A percentile compares a stretch with the other conserved stretches of the same genome.
phyloP scores from a whole-genome alignment of 768 basidiomycete species.

The Phlegmacium glaucopus region DNA sequence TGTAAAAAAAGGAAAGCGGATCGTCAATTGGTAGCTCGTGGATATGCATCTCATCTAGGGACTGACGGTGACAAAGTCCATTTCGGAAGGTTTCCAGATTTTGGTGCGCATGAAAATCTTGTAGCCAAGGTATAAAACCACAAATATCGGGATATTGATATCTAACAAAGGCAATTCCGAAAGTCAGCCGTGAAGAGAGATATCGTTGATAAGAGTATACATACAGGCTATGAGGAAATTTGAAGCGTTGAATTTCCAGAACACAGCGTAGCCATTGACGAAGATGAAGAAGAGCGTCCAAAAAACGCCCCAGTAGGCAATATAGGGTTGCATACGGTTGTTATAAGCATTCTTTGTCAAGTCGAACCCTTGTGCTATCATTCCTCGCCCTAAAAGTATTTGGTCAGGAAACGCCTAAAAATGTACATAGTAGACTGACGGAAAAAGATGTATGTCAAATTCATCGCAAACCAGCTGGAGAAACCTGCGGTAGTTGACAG shows the following conservation, averaged over 20 bases:
- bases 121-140: slow-evolving; percentile 33
- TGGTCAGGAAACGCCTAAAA: background rate
- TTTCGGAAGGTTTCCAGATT: slow-evolving; percentile 50
- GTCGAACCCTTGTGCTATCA: slow-evolving; percentile 62
- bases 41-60: background rate
- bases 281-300: slow-evolving; percentile 62
- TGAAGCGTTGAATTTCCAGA: slow-evolving; percentile 57
- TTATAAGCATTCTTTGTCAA: slow-evolving; percentile 60
- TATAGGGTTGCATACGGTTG: slow-evolving; percentile 59
- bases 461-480: slow-evolving; percentile 64
- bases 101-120: slow-evolving; percentile 34
- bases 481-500: slow-evolving; percentile 68
- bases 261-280: slow-evolving; percentile 51
- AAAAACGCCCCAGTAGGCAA: slow-evolving; percentile 67
- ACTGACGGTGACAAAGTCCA: slow-evolving; percentile 69
- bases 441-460: slow-evolving; percentile 71
- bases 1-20: slow-evolving; percentile 22
- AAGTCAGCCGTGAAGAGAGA: background rate
- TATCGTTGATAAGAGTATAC: slow-evolving; percentile 8
- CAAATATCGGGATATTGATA: slow-evolving; percentile 40
- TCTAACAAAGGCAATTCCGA: slow-evolving; percentile 18
- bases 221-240: slow-evolving; percentile 44
- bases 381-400: slow-evolving; percentile 46
- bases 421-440: slow-evolving; percentile 35
- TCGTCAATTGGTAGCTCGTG: background rate